Base-by-base conservation (phyloP, 2,329 filamentous ascomycete species). In the Albifimbria verrucaria region DNA sequence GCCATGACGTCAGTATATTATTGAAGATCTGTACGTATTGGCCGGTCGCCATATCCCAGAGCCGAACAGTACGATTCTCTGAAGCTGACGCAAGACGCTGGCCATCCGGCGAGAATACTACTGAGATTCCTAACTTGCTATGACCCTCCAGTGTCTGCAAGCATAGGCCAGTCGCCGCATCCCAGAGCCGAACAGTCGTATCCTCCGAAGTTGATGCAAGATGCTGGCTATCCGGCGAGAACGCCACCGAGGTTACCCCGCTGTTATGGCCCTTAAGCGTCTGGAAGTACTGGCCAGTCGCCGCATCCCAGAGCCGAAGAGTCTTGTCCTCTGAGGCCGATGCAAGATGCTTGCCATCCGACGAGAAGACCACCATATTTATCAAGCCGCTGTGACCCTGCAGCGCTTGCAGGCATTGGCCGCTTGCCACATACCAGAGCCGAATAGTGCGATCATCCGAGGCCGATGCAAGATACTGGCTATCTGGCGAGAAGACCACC, bases 341-440 rank as follows among this genome's bases (percentile, higher is more conserved):
- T 36, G 39, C 51, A 3, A 60, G 41, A 17, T 23, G 52, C 23
- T 48, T 24, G 4, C 39, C 50, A 39, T 55, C 26, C 1, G 49
- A 26, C 36, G 53, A 59, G 55, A 63, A 62, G 17, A 48, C 59
- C 17, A 63, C 53, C 20, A 56, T 60, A 3, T 17, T 45, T 7
- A 55, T 25, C 15, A 15, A 36, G 24, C 10, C 17, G 11, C 20
- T 25, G 47, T 58, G 56, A 48, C 49, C 52, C 20, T 52, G 42
- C 17, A 55, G 49, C n/a, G 49, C 54, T 18, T 51, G 57, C 11
- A 52, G 4, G 24, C 36, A 52, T 24, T 20, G 39, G 15, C 51
- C 51, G 26, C 23, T 39, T 4, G 17, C 20, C 22, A 24, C 22
- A 21, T 54, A 49, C 55, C 55, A 56, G 22, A 56, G 22, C 41